Base-by-base conservation (phyloP, 2,329 filamentous ascomycete genomes). In the Colletotrichum sp. region DNA sequence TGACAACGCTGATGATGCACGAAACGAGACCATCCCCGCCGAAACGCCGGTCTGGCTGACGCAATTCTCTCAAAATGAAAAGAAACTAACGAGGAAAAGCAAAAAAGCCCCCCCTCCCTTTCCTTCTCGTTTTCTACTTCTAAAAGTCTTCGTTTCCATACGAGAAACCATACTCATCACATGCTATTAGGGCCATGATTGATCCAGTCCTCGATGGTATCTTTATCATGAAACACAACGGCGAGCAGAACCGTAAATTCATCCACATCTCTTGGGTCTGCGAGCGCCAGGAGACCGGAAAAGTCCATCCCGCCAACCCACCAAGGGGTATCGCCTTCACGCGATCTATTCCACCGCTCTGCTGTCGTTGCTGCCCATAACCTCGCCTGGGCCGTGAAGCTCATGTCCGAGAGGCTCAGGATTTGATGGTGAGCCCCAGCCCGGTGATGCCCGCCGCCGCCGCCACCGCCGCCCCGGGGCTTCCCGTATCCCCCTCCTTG, bases 271-370 rank as follows among this genome's bases (percentile, higher is more conserved):
- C 72, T 39, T 52, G 77, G 73, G 24, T 78, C 77, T 30, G 77
- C 63, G n/a, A 76, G 70, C 44, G 72, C 71, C 10, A 78, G 64
- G 26, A 78, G 52, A 52, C 67, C 73, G 57, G 72, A 74, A 21
- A 78, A 78, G 67, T 78, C 64, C 77, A 78, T 78, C 16, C 60
- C 66, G 24, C 67, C 44, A 7, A 78, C 76, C 77, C 77, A 78
- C 77, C 77, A 78, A 60, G 76, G 65, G 60, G 69, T 34, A 36
- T 73, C 72, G 3, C 73, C 36, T 36, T 77, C 76, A 16, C 71
- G 70, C 49, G 76, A 76, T 32, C 77, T 64, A 18, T 72, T 70
- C 77, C 77, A 78, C 28, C 76, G 76, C 63, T 78, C 77, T 21
- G 76, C 62, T 39, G 77, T 78, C 15, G 72, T 77, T 28, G 77